Conservation (phyloP, 1,284 basidiomycete genomes). For the Cryptococcus neoformans region DNA sequence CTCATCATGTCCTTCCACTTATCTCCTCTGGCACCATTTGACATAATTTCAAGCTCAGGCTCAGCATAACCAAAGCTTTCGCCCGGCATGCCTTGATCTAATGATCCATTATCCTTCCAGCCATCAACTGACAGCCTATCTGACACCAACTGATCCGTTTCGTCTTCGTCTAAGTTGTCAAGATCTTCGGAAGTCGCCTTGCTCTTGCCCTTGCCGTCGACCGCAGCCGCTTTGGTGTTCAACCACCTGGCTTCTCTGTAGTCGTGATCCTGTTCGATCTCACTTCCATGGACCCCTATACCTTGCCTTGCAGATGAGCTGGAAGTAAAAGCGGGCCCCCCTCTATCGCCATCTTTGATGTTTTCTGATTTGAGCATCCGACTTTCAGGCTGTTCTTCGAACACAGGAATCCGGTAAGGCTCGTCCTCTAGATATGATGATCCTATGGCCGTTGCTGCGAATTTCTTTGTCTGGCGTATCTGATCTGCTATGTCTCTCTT, state of each 20-base stretch:
- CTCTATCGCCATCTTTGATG: background rate
- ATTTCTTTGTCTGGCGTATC: slow-evolving; percentile 40
- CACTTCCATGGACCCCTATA: slow-evolving; percentile 13
- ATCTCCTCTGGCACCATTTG: background rate
- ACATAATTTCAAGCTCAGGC: background rate
- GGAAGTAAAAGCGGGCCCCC: slow-evolving; percentile 4
- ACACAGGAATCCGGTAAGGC: background rate
- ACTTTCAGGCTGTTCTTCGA: slow-evolving; percentile 3
- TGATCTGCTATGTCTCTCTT: slow-evolving; percentile 44
- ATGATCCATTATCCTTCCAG: background rate
- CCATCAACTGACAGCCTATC: background rate
- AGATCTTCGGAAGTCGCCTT: background rate
- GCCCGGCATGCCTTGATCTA: background rate
- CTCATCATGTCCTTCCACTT: slow-evolving; percentile 29
- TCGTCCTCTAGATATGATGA: background rate
- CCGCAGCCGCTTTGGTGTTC: background rate
- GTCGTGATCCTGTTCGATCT: slow-evolving; percentile 7
- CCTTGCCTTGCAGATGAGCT: slow-evolving; percentile 16
- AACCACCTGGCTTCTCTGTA: background rate
- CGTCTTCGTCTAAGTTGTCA: background rate
- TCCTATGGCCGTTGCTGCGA: slow-evolving; percentile 30
- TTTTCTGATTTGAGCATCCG: background rate
- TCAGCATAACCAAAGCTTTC: background rate
- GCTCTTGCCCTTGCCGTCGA: slow-evolving; percentile 1
- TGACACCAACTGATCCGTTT: background rate